phyloP scores from a whole-genome alignment of 2,329 filamentous ascomycete species.

The Grosmannia huntii region DNA sequence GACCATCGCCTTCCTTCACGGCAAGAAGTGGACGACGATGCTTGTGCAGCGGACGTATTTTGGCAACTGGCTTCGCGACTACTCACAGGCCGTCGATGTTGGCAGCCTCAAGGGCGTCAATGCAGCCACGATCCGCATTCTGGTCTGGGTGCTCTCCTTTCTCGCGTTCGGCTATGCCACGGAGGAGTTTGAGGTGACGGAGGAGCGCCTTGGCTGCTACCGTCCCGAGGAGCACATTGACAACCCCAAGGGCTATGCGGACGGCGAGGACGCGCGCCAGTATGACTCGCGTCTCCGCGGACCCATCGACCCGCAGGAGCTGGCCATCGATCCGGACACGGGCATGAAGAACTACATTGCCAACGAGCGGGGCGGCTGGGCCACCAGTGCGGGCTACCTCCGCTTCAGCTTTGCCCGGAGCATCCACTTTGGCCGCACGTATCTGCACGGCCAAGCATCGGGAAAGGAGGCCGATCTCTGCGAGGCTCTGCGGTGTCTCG shows the following conservation, averaged over 20 bases:
- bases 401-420: slow-evolving; percentile 60
- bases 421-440: slow-evolving; percentile 66
- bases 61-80: slow-evolving; percentile 78
- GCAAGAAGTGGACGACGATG: slow-evolving; percentile 75
- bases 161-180: slow-evolving; percentile 77
- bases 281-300: slow-evolving; percentile 72
- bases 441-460: slow-evolving; percentile 48
- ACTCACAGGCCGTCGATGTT: slow-evolving; percentile 73
- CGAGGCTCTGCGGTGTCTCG: slow-evolving; percentile 64
- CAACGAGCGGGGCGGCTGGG: slow-evolving; percentile 77
- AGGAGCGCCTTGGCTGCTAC: slow-evolving; percentile 68
- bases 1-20: slow-evolving; percentile 61
- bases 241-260: slow-evolving; percentile 76
- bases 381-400: slow-evolving; percentile 78
- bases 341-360: slow-evolving; percentile 99
- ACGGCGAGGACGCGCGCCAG: slow-evolving; percentile 71
- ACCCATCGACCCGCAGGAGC: slow-evolving; percentile 58
- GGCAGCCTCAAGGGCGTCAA: slow-evolving; percentile 69
- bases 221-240: slow-evolving; percentile 63
- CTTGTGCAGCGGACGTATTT: slow-evolving; percentile 71
- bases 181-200: slow-evolving; percentile 71
- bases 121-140: slow-evolving; percentile 62
- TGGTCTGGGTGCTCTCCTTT: slow-evolving; percentile 73
- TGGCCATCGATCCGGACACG: slow-evolving; percentile 59
- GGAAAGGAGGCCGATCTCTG: slow-evolving; percentile 68